Evolutionary conservation across 352 stramenopile species (phyloP), one percentile per base, ranked within the genome.

Genomic region (Globisporangium nodosum): DNA sequence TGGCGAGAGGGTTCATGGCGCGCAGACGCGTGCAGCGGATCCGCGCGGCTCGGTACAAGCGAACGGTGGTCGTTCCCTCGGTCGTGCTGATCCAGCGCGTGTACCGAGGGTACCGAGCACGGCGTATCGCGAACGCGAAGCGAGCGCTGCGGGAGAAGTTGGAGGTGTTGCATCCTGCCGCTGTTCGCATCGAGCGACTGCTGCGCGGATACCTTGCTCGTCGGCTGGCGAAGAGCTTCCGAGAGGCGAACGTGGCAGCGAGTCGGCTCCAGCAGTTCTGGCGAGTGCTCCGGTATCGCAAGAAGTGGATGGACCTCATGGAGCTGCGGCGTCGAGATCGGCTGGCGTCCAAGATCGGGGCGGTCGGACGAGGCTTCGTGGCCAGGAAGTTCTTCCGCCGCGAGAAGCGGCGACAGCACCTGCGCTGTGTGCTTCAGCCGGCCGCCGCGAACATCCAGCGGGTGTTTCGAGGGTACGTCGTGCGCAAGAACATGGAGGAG

Each of bases 301-400:
- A 58, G 3, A 83, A 77, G 35, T 88, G 81, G 78, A 69, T 74
- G 58, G 65, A 74, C 11, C 56, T 83, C 11, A 76, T 90, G 70
- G 61, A 60, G 7, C 52, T 71, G 18, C 78, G 80, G 1, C 72
- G 67, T 1, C 64, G 50, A 9, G 66, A 89, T 24, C 70, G 63
- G n/a, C 83, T 88, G 78, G 81, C 84, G 0, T 79, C 78, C 7
- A 63, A 64, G 9, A 88, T 94, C 31, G 81, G 79, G 2, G 74
- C 80, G 13, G 52, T 85, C n/a, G 81, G 70, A 18, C 67, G 84
- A 35, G 80, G 76, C 1, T 83, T 79, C 54, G 66, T 94, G 1
- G 69, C 73, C 0, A 72, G 81, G 43, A 79, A 85, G 30, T 89
- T 87, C 39, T 66, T 76, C 16, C 47, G 70, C 45, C 72, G 73